Percentiles rank a stretch among this genome's conserved stretches.
Conservation (phyloP, 371 early-diverging fungal species). For the Chytridium lagenaria region DNA sequence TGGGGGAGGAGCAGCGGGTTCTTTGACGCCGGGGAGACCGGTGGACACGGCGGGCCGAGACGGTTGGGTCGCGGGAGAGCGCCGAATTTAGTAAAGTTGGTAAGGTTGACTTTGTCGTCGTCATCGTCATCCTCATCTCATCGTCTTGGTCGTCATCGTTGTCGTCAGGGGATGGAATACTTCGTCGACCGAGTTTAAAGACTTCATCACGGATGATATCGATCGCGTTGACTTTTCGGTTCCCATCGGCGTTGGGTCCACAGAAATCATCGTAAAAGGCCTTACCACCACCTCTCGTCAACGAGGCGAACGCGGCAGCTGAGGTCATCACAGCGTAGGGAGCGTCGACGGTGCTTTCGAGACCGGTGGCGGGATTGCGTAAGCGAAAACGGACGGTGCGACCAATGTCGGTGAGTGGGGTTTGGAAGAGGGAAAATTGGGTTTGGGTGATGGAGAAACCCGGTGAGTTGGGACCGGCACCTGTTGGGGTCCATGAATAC, state of each 20-base stretch:
- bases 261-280: conserved; percentile 9
- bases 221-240: background rate
- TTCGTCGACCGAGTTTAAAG: background rate
- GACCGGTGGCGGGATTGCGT: background rate
- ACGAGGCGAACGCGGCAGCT: background rate
- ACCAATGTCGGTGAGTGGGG: background rate
- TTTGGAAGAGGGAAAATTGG: conserved; percentile 14
- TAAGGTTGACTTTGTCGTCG: background rate
- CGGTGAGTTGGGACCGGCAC: background rate
- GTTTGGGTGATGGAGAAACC: conserved; percentile 13
- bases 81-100: background rate
- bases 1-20: background rate
- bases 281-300: conserved; percentile 8
- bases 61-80: background rate
- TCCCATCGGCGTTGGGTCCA: conserved; percentile 4
- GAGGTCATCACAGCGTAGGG: conserved; percentile 13
- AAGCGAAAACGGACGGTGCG: background rate
- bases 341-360: background rate
- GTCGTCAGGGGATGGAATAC: background rate
- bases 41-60: background rate
- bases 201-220: background rate
- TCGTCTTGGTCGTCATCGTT: background rate
- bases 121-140: conserved; percentile 13
- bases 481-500: conserved; percentile 16
- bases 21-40: background rate